A percentile compares a stretch with the other conserved stretches of the same genome.
phyloP scores from a whole-genome alignment of 2,329 filamentous ascomycete species.

The Camillea tinctor region DNA sequence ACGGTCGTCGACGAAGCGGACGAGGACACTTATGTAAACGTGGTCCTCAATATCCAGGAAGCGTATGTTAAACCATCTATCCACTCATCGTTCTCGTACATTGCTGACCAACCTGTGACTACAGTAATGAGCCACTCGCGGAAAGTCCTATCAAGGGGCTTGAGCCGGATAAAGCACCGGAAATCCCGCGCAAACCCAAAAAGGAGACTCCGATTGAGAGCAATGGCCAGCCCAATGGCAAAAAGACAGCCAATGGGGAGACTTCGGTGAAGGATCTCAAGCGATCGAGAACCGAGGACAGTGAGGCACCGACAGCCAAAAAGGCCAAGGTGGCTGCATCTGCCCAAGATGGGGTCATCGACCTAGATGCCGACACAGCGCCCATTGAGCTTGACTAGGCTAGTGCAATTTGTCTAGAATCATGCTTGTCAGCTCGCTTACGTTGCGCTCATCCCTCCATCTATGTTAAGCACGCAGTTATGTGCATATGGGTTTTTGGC shows the following conservation, averaged over 20 bases:
- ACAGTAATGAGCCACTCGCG: constrained; percentile 41
- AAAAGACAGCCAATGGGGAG: constrained; percentile 38
- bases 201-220: constrained; percentile 37
- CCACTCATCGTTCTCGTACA: constrained; percentile 20
- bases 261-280: constrained; percentile 43
- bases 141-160: constrained; percentile 56
- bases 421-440: constrained; percentile 34
- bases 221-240: constrained; percentile 43
- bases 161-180: constrained; percentile 40
- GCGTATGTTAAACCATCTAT: constrained; percentile 43
- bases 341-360: constrained; percentile 45
- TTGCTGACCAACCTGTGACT: constrained; percentile 17
- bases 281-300: constrained; percentile 44
- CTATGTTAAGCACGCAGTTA: constrained; percentile 82
- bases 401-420: neutral
- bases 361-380: neutral
- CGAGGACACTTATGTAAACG: constrained; percentile 71
- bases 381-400: neutral
- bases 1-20: constrained; percentile 84
- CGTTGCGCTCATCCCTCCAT: constrained; percentile 75
- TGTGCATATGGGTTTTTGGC: constrained; percentile 78
- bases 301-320: constrained; percentile 46
- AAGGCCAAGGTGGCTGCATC: constrained; percentile 31
- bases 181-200: constrained; percentile 56
- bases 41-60: constrained; percentile 69